Conservation (phyloP, 208 protist genomes). For the Leishmania tarentolae region DNA sequence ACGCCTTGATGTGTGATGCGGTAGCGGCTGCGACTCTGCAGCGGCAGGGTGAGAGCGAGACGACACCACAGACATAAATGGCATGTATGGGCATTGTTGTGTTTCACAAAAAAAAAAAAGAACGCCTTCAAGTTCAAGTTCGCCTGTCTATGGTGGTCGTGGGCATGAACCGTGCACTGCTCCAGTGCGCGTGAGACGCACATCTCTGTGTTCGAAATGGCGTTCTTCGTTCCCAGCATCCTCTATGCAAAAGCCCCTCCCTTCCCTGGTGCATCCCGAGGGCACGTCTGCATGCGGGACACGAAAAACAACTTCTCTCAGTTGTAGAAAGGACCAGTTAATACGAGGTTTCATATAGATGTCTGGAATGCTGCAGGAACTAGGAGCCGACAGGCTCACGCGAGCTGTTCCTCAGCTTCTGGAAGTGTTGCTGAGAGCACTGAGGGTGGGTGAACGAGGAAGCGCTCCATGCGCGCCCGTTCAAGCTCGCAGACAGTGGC, state of each 20-base stretch:
- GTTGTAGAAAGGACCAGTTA: not conserved
- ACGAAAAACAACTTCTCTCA: not conserved
- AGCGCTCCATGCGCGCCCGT: slow-evolving; percentile 35
- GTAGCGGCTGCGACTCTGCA: not conserved
- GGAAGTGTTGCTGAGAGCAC: not conserved
- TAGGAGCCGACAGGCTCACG: not conserved
- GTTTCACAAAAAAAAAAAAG: not conserved
- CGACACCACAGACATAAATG: not conserved
- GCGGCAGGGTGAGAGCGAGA: not conserved
- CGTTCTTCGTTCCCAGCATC: not conserved
- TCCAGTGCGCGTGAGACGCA: not conserved
- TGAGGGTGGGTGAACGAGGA: not conserved
- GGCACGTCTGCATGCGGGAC: too few species aligned
- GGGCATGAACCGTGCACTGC: too few species aligned
- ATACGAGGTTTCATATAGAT: too few species aligned
- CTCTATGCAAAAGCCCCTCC: not conserved
- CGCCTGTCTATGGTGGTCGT: too few species aligned
- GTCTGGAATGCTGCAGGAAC: not conserved
- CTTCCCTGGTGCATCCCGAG: not conserved
- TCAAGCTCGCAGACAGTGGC: slow-evolving; percentile 53
- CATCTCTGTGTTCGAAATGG: not conserved
- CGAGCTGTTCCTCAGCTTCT: not conserved
- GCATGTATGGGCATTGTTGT: not conserved
- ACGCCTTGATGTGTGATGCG: not conserved
- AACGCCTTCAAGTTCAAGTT: not conserved